Base-by-base conservation (phyloP, 169 alveolate genomes). In the Plasmodium yoelii region DNA sequence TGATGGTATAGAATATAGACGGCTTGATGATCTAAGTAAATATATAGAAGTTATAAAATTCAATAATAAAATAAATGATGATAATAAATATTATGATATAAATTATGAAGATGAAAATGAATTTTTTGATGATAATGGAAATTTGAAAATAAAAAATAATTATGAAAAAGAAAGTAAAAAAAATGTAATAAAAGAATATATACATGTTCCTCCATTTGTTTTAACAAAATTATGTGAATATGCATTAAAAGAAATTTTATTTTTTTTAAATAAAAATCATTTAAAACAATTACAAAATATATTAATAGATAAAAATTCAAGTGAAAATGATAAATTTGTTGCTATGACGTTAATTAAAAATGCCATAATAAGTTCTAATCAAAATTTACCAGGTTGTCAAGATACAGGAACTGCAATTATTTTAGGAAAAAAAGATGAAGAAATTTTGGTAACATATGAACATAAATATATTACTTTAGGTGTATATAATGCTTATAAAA, bases 371-470 rank as follows among this genome's bases (percentile, higher is more conserved):
- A 92, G 96, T 4, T 93, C 97, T 19, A 94, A 88, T 46, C 82
- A 75, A 94, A 63, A 61, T 57, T 89, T 95, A 67, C 98, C 98
- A 1, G 96, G 97, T 13, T 96, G 98, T 73, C 98, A 96, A 75
- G 98, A 96, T 84, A 96, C 98, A 10, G 98, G 97, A 28, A 95
- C 98, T 22, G 98, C 97, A n/a, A 88, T 93, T 65, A 95, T 95
- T 34, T 69, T 94, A 73, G 97, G 95, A n/a, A 93, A 95, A 74
- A 88, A 95, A 15, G 97, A 96, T 28, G 92, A 88, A 80, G 44
- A 39, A 34, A 49, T 92, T 9, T 67, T 89, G 49, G 80, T 93
- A 28, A 91, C 88, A 24, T 73, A 61, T 26, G 97, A 94, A 71
- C 92, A 93, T 73, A 80, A 94, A 68, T 86, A 93, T 59, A 92